Evolutionary conservation across 1,284 basidiomycete species (phyloP).

Genomic region (Rhodofomes roseus): DNA sequence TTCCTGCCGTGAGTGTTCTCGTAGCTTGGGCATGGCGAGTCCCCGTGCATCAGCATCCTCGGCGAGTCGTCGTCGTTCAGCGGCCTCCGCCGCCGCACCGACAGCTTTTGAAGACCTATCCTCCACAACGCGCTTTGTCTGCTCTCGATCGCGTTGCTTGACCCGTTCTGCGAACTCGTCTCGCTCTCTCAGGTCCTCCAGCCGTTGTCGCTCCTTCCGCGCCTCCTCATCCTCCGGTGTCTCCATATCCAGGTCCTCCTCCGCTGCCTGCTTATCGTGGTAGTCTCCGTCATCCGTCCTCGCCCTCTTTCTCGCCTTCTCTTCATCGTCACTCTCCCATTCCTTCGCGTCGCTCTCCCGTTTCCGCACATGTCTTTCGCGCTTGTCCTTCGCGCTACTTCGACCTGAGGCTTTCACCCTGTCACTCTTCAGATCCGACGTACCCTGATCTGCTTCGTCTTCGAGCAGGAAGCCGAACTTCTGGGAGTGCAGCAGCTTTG

Average conservation of each 20-base stretch:
- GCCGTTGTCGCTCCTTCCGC: conserved; percentile 70
- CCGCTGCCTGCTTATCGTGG: conserved; percentile 31
- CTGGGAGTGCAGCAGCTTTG: conserved; percentile 65
- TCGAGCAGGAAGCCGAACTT: conserved; percentile 80
- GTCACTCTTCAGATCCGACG: conserved; percentile 44
- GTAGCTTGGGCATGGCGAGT: conserved; percentile 78
- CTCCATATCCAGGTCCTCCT: conserved; percentile 42
- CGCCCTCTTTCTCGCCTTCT: conserved; percentile 65
- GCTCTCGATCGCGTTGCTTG: conserved; percentile 78
- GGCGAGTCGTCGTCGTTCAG: conserved; percentile 75
- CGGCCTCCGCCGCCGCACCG: conserved; percentile 80
- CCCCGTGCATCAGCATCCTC: conserved; percentile 81
- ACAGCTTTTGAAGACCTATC: conserved; percentile 79
- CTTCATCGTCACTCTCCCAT: conserved; percentile 89
- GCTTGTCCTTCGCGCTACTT: conserved; percentile 41
- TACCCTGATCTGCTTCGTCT: conserved; percentile 48
- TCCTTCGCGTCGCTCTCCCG: conserved; percentile 75
- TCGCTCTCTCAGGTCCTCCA: conserved; percentile 81
- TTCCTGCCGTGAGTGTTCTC: conserved; percentile 86
- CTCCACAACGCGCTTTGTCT: conserved; percentile 89
- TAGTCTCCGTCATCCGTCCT: conserved; percentile 41
- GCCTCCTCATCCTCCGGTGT: conserved; percentile 67
- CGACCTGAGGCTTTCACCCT: conserved; percentile 36
- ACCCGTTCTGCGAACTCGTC: conserved; percentile 93
- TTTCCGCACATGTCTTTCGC: conserved; percentile 71